Percentiles rank a stretch among this genome's conserved stretches.
Evolutionary conservation across 2,329 filamentous ascomycete genomes (phyloP).

Genomic region (Colletotrichum simmondsii): DNA sequence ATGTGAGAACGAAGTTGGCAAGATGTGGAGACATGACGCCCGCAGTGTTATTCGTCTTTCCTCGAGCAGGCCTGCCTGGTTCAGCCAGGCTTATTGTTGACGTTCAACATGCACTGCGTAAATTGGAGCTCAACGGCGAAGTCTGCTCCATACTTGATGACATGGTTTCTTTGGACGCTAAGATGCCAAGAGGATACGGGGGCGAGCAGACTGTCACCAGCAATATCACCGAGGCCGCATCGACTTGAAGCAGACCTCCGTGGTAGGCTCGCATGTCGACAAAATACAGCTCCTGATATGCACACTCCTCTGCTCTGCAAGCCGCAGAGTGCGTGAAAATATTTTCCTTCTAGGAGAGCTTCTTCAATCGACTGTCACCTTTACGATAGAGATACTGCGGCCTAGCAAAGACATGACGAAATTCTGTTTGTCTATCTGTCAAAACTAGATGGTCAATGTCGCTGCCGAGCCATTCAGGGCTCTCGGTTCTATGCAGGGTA

Average conservation of each 20-base stretch:
- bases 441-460: background rate
- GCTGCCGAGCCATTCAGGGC: slow-evolving; percentile 8
- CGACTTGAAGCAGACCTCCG: slow-evolving; percentile 12
- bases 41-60: background rate
- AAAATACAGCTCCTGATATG: background rate
- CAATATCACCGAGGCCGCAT: background rate
- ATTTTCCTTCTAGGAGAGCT: background rate
- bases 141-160: background rate
- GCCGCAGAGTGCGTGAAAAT: background rate
- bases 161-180: background rate
- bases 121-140: slow-evolving; percentile 1
- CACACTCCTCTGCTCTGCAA: slow-evolving; percentile 24
- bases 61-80: background rate
- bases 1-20: background rate
- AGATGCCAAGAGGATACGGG: background rate
- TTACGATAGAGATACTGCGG: slow-evolving; percentile 16
- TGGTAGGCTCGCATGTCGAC: slow-evolving; percentile 8
- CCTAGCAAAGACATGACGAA: slow-evolving; percentile 26
- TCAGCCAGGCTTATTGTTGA: background rate
- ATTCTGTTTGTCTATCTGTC: slow-evolving; percentile 28
- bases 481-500: slow-evolving; percentile 14
- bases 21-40: slow-evolving; percentile 4
- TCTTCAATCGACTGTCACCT: background rate
- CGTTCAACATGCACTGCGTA: background rate
- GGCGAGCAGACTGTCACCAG: no score